phyloP scores from a whole-genome alignment of 2,329 filamentous ascomycete species.

The Aureobasidium pullulans region DNA sequence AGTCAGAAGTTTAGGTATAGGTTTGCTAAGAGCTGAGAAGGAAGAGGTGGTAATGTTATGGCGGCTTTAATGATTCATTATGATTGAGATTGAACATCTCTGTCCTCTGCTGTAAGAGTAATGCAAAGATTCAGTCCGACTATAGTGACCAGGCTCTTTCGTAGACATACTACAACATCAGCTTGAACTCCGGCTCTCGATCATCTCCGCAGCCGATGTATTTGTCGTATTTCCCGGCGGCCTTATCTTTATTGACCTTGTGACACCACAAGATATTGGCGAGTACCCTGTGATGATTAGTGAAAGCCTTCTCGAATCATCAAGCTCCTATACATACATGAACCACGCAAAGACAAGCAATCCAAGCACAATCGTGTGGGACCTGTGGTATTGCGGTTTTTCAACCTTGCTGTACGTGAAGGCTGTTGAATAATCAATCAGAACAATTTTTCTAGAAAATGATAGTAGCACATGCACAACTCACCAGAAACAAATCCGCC shows the following conservation, averaged over 20 bases:
- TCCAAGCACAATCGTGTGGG: slow-evolving; percentile 55
- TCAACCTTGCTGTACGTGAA: slow-evolving; percentile 55
- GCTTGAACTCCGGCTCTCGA: slow-evolving; percentile 53
- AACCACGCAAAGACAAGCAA: slow-evolving; percentile 57
- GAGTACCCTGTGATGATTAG: slow-evolving; percentile 39
- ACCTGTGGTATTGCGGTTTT: slow-evolving; percentile 51
- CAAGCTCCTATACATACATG: slow-evolving; percentile 9
- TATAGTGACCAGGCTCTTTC: too few relatives aligned
- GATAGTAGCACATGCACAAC: too few relatives aligned
- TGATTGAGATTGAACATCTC: too few relatives aligned
- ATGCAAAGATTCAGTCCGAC: too few relatives aligned
- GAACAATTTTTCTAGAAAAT: too few relatives aligned
- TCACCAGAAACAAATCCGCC: slow-evolving; percentile 54
- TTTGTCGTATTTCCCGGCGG: slow-evolving; percentile 49
- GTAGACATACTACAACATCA: slow-evolving; percentile 43
- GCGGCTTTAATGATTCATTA: too few relatives aligned
- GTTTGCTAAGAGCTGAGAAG: slow-evolving; percentile 16
- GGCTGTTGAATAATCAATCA: slow-evolving; percentile 21
- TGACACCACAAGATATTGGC: slow-evolving; percentile 55
- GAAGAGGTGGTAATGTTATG: neutral
- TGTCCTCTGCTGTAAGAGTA: too few relatives aligned
- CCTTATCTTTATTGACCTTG: slow-evolving; percentile 59
- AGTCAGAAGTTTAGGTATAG: slow-evolving; percentile 30
- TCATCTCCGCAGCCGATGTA: slow-evolving; percentile 55
- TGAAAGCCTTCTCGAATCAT: too few relatives aligned